These are phyloP conservation scores for Suillus placidus DNA, from an alignment of 768 basidiomycete species.

Conservation along the genomic window DNA sequence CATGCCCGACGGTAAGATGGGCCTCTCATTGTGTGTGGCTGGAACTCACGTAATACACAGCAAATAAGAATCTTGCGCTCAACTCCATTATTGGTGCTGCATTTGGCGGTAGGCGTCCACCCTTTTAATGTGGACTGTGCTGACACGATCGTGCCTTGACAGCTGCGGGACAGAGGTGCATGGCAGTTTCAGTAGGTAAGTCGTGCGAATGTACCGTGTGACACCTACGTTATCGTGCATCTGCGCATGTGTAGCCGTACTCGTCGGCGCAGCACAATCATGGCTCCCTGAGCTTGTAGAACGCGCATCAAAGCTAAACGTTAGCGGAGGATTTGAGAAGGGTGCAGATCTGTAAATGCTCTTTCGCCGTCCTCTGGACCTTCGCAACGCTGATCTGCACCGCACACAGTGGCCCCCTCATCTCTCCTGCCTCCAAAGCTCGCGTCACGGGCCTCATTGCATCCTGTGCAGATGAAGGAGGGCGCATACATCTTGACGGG, in stretches of 20 bases:
- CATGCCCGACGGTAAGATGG: constrained; percentile 83
- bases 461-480: constrained; percentile 79
- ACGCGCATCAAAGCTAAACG: constrained; percentile 75
- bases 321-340: constrained; percentile 89
- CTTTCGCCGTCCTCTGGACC: constrained; percentile 8
- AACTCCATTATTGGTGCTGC: constrained; percentile 94
- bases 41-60: constrained; percentile 38
- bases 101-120: constrained; percentile 67
- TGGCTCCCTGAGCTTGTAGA: constrained; percentile 91
- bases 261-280: constrained; percentile 76
- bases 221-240: constrained; percentile 3
- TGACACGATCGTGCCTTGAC: constrained; percentile 24
- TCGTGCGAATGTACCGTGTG: not conserved
- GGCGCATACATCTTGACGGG: constrained; percentile 86
- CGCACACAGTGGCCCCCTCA: constrained; percentile 65
- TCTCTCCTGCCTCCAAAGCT: constrained; percentile 79
- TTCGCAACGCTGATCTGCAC: not conserved
- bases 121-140: constrained; percentile 16
- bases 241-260: constrained; percentile 48
- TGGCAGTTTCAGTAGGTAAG: constrained; percentile 92
- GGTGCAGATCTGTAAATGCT: constrained; percentile 72
- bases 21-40: not conserved
- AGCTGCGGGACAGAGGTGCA: constrained; percentile 97
- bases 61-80: constrained; percentile 88
- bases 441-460: constrained; percentile 76